Conservation (phyloP, 345 rosid genomes). For the Salix dunnii region DNA sequence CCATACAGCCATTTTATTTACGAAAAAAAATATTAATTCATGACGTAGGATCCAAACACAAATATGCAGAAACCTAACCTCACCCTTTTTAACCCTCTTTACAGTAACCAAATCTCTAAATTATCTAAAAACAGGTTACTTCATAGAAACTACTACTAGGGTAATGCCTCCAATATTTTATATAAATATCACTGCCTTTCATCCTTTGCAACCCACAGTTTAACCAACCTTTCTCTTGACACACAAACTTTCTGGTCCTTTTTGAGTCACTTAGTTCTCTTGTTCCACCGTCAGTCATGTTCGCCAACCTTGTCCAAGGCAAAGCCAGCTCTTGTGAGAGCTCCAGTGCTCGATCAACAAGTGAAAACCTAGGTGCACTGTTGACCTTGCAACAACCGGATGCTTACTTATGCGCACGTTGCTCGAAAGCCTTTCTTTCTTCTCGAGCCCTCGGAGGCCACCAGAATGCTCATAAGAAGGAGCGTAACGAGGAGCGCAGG, state of each 20-base stretch:
- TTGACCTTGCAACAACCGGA: background rate
- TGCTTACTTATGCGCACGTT: constrained; percentile 8
- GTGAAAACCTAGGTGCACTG: background rate
- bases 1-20: too few species aligned
- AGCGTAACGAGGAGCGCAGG: background rate
- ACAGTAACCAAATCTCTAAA: too few species aligned
- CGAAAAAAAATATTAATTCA: too few species aligned
- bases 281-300: background rate
- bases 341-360: background rate
- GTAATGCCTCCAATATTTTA: background rate
- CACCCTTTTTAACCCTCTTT: background rate
- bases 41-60: background rate
- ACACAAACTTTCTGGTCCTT: too few species aligned
- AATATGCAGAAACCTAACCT: background rate
- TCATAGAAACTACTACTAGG: background rate
- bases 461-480: constrained; percentile 19
- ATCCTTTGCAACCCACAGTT: background rate
- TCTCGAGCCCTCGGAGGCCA: constrained; percentile 20
- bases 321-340: background rate
- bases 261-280: background rate
- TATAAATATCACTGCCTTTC: background rate
- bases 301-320: background rate
- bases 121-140: too few species aligned
- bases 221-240: background rate
- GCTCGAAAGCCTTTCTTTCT: constrained; percentile 14